phyloP scores from a whole-genome alignment of 306 rosid genomes.

The Castanea crenata region DNA sequence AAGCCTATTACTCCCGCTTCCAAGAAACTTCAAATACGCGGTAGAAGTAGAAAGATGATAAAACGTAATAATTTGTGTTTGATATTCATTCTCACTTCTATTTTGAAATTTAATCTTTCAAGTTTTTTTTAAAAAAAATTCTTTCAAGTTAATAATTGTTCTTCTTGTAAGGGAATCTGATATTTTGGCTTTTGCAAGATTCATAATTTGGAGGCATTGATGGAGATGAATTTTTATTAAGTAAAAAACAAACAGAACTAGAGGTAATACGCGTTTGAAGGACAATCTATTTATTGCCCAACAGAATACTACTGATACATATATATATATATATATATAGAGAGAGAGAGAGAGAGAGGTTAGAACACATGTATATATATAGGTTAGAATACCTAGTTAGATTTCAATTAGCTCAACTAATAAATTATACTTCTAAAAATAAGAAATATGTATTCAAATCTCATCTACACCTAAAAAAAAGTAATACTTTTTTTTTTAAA shows the following conservation, averaged over 20 bases:
- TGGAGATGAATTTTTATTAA: background rate
- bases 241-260: background rate
- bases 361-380: no score
- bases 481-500: no score
- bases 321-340: accelerated
- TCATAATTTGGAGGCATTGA: background rate
- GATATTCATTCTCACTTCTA: background rate
- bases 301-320: background rate
- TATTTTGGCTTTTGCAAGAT: background rate
- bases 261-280: background rate
- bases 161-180: background rate
- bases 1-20: background rate
- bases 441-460: no score
- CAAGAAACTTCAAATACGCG: background rate
- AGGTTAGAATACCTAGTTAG: no score
- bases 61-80: no score
- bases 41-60: background rate
- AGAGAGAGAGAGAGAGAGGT: background rate
- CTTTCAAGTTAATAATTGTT: background rate
- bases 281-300: background rate
- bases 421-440: no score
- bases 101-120: background rate
- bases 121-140: background rate
- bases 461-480: no score
- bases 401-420: no score